A percentile compares a stretch with the other conserved stretches of the same genome.
Conservation (phyloP, 257 asterid species). For the Solanum paucissectum region DNA sequence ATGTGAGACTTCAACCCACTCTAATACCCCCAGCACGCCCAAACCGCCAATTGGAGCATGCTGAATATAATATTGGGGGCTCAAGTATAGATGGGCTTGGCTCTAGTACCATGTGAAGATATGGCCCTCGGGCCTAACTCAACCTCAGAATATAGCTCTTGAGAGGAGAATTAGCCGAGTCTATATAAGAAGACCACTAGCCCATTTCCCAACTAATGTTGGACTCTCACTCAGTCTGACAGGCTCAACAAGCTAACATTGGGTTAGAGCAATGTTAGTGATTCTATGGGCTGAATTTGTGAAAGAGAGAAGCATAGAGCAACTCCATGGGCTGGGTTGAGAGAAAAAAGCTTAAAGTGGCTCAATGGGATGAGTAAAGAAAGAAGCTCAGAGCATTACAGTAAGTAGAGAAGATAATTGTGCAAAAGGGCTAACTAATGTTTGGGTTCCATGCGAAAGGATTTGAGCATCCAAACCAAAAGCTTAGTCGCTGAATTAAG, state of each 20-base stretch:
- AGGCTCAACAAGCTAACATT: not conserved
- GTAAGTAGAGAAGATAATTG: not conserved
- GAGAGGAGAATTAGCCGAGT: not conserved
- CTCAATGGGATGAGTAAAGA: not conserved
- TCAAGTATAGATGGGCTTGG: not conserved
- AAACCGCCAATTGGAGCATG: not conserved
- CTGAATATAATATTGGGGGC: not conserved
- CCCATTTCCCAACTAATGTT: not conserved
- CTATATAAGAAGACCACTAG: not conserved
- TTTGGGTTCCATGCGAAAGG: not conserved
- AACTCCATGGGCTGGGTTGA: not conserved
- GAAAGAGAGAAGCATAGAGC: not conserved
- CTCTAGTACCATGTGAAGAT: not conserved
- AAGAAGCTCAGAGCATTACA: not conserved
- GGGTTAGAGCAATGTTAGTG: not conserved
- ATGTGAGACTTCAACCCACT: not conserved
- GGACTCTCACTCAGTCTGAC: not conserved
- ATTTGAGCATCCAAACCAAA: not conserved
- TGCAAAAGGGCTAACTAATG: not conserved
- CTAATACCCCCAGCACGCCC: not conserved
- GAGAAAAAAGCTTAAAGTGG: not conserved
- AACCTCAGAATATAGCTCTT: not conserved
- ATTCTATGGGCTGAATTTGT: not conserved
- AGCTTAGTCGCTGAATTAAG: not conserved
- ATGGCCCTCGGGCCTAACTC: not conserved